Evolutionary conservation across 495 filamentous ascomycete genomes (phyloP), one percentile per base, ranked within the genome.

Genomic region (Penicillium manginii): DNA sequence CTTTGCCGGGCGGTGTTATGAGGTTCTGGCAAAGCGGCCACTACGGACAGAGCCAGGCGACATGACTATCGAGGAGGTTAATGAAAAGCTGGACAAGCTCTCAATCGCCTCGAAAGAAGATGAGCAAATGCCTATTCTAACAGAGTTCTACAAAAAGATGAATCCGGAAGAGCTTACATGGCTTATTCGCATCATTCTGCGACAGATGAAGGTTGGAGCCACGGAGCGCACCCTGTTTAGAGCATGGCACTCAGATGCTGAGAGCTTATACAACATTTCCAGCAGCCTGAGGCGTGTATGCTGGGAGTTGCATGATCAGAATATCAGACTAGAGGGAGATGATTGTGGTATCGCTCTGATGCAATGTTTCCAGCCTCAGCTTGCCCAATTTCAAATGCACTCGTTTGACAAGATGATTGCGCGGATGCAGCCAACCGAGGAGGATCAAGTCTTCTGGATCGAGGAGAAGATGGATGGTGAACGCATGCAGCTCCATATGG

Each of bases 391-490:
- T 62, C 93, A 97, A 73, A 92, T 91, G 84, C 82, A 91, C 47
- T 88, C 87, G 3, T 88, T 98, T 63, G 84, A 89, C n/a, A 88
- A 87, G 57, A 89, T 96, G 80, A 85, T 96, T 23, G 75, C 80
- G 12, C 85, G 84, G 33, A 85, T 98, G 81, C 78, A 81, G 19
- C 78, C 80, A 0, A 89, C 84, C 1, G 84, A 89, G 48, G 84
- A 90, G 4, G 86, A 93, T 45, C 76, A 83, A 9, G 81, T 85
- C 22, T 98, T 97, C 65, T 98, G 92, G 92, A 93, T 98, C 37
- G 94, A 98, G 68, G 94, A 98, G 77, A 98, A 98, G 72, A 78
- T 98, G 15, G 94, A 98, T 65, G 94, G 94, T 6, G 94, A 98
- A 75, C 82, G 94, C 48, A 96, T 98, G 89, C 94, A 98, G 73